Evolutionary conservation across 2,329 filamentous ascomycete genomes (phyloP).

Genomic region (Phaeosphaeria sp.): DNA sequence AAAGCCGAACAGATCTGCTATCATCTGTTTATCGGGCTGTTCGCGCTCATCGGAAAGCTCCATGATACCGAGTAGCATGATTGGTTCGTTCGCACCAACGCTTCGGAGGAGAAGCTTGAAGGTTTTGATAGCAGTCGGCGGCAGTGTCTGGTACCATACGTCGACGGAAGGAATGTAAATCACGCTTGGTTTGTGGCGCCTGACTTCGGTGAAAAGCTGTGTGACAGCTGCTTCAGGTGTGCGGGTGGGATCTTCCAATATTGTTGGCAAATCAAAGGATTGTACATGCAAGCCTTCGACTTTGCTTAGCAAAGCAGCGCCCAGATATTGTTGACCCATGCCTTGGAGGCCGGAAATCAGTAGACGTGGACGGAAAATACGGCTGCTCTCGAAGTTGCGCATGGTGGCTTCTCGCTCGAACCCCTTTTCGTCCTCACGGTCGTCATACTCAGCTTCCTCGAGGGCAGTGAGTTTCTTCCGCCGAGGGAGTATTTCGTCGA

Average conservation of each 20-base stretch:
- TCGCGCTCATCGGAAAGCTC: slow-evolving; percentile 70
- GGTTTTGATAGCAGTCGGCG: slow-evolving; percentile 74
- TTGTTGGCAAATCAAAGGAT: slow-evolving; percentile 87
- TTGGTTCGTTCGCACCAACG: slow-evolving; percentile 87
- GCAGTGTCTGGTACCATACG: slow-evolving; percentile 77
- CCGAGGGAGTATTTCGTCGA: slow-evolving; percentile 81
- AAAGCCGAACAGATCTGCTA: slow-evolving; percentile 84
- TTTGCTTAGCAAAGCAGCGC: slow-evolving; percentile 83
- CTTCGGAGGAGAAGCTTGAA: slow-evolving; percentile 83
- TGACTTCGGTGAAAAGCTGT: slow-evolving; percentile 88
- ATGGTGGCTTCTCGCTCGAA: slow-evolving; percentile 83
- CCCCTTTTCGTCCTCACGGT: slow-evolving; percentile 79
- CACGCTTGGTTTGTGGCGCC: slow-evolving; percentile 92
- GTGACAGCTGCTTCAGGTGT: slow-evolving; percentile 88
- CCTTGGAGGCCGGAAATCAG: slow-evolving; percentile 82
- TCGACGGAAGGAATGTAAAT: slow-evolving; percentile 94
- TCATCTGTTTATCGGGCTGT: slow-evolving; percentile 64
- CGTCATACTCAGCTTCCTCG: slow-evolving; percentile 93
- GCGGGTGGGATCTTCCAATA: slow-evolving; percentile 82
- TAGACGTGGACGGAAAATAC: slow-evolving; percentile 86
- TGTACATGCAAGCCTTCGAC: slow-evolving; percentile 95
- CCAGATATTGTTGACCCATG: slow-evolving; percentile 93
- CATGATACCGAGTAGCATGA: slow-evolving; percentile 85
- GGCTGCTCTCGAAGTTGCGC: slow-evolving; percentile 78
- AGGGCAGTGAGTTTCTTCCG: slow-evolving; percentile 87